phyloP scores from a whole-genome alignment of 2,329 filamentous ascomycete species.

The Calycina marina region DNA sequence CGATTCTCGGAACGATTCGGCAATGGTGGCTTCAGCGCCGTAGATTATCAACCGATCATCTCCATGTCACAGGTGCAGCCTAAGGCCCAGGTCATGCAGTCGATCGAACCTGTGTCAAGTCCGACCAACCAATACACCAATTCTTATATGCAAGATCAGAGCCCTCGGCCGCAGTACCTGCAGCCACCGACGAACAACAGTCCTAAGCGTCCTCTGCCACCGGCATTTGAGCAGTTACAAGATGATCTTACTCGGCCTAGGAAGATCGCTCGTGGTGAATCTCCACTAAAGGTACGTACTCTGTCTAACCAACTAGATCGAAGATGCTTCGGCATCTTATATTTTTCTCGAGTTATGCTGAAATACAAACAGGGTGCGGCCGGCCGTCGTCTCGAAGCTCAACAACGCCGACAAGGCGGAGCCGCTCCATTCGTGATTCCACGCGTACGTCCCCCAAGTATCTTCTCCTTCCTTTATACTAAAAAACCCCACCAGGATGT shows the following conservation, averaged over 20 bases:
- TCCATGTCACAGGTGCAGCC: conserved; percentile 68
- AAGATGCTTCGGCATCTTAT: too few relatives aligned
- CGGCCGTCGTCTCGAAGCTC: conserved; percentile 68
- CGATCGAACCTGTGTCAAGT: conserved; percentile 36
- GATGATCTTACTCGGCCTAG: conserved; percentile 61
- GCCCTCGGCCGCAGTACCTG: conserved; percentile 20
- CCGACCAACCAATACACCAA: conserved; percentile 20
- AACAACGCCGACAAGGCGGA: conserved; percentile 34
- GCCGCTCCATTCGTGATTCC: conserved; percentile 52
- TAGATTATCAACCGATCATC: conserved; percentile 66
- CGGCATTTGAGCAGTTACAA: conserved; percentile 47
- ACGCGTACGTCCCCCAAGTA: conserved; percentile 25
- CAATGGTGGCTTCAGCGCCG: conserved; percentile 63
- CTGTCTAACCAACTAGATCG: too few relatives aligned
- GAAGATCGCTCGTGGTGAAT: conserved; percentile 79
- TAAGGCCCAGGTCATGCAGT: conserved; percentile 37
- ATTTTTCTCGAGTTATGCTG: too few relatives aligned
- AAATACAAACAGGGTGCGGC: too few relatives aligned
- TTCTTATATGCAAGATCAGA: conserved; percentile 19
- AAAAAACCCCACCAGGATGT: conserved; percentile 33
- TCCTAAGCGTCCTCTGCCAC: conserved; percentile 26
- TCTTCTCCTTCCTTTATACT: too few relatives aligned
- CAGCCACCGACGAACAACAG: conserved; percentile 19
- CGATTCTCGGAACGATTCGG: conserved; percentile 68
- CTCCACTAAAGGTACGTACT: conserved; percentile 86